Percentiles rank a stretch among this genome's conserved stretches.
phyloP scores from a whole-genome alignment of 148 eudicot genomes.

The Dysphania ambrosioides region DNA sequence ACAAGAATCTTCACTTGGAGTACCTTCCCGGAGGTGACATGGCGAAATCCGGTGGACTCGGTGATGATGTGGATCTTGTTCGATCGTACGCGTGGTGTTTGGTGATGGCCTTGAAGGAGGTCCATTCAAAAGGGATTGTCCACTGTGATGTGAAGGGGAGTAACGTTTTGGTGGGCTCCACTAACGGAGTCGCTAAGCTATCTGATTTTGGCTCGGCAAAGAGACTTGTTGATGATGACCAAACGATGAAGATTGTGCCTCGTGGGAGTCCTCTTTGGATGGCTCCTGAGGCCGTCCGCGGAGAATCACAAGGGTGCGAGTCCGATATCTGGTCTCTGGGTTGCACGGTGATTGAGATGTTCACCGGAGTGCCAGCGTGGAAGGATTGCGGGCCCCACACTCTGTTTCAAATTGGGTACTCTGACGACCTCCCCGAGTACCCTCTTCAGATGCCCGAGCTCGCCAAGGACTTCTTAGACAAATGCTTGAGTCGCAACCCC shows the following conservation, averaged over 20 bases:
- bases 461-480: constrained; percentile 51
- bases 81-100: constrained; percentile 53
- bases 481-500: constrained; percentile 51
- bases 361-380: constrained; percentile 75
- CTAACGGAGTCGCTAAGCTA: constrained; percentile 44
- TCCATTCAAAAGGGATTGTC: constrained; percentile 46
- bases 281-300: constrained; percentile 87
- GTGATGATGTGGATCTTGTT: constrained; percentile 45
- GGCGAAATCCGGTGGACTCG: constrained; percentile 24
- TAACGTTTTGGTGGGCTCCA: constrained; percentile 50
- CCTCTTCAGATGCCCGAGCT: constrained; percentile 44
- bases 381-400: constrained; percentile 46
- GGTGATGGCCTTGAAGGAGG: constrained; percentile 39
- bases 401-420: constrained; percentile 50
- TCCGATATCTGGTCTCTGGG: constrained; percentile 88
- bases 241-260: constrained; percentile 21
- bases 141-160: constrained; percentile 82
- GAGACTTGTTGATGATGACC: not conserved
- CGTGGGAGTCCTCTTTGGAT: constrained; percentile 92
- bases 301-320: constrained; percentile 64
- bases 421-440: constrained; percentile 45
- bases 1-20: constrained; percentile 58
- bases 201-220: constrained; percentile 74
- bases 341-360: constrained; percentile 83
- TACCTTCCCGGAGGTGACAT: constrained; percentile 63